A percentile compares a stretch with the other conserved stretches of the same genome.
phyloP scores from a whole-genome alignment of 345 rosid genomes.

The Zanthoxylum bungeanum region DNA sequence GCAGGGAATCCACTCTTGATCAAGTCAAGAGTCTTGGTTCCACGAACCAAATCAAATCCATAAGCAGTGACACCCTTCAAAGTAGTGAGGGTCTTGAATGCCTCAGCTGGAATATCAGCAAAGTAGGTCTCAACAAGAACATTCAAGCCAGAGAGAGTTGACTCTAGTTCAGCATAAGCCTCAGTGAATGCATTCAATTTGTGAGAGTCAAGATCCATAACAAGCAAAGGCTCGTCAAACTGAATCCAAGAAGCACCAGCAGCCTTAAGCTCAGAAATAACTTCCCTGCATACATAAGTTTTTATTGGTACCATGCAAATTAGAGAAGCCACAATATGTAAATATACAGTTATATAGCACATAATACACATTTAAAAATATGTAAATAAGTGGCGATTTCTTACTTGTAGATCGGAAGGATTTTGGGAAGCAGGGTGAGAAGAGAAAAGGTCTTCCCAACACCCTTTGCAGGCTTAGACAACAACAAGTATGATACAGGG shows the following conservation, averaged over 20 bases:
- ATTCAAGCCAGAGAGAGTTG: slow-evolving; percentile 74
- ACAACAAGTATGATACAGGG: slow-evolving; percentile 91
- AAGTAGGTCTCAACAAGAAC: slow-evolving; percentile 92
- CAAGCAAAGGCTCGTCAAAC: slow-evolving; percentile 89
- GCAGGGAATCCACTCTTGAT: slow-evolving; percentile 74
- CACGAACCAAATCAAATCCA: slow-evolving; percentile 93
- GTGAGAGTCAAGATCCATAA: slow-evolving; percentile 84
- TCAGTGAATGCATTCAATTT: slow-evolving; percentile 75
- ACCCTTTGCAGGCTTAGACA: slow-evolving; percentile 93
- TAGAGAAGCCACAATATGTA: background rate
- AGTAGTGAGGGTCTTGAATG: slow-evolving; percentile 71
- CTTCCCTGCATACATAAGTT: slow-evolving; percentile 68
- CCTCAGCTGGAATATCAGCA: slow-evolving; percentile 83
- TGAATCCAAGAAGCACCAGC: slow-evolving; percentile 98
- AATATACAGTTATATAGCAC: background rate
- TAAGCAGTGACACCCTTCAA: slow-evolving; percentile 83
- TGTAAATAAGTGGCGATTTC: slow-evolving; percentile 7
- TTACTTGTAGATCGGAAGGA: slow-evolving; percentile 92
- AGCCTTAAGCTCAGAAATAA: slow-evolving; percentile 79
- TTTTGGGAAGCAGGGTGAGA: slow-evolving; percentile 83
- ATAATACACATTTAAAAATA: background rate
- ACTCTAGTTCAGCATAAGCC: slow-evolving; percentile 77
- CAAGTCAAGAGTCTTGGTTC: slow-evolving; percentile 74
- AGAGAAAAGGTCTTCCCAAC: slow-evolving; percentile 76
- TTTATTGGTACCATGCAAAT: slow-evolving; percentile 20